Conservation (phyloP, 306 rosid genomes). For the Ochetophila trinervis region DNA sequence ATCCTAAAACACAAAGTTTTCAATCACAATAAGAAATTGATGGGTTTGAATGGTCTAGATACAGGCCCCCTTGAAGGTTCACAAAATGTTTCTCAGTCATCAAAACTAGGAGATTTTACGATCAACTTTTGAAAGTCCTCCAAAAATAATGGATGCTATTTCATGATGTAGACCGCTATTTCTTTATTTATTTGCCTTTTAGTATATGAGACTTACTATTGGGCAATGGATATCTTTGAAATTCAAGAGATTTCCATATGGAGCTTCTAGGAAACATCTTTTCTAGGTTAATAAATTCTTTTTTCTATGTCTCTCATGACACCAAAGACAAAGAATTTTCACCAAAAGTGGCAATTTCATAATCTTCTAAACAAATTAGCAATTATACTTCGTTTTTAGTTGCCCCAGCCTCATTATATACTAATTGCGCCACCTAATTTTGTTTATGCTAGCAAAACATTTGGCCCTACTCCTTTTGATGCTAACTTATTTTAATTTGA, state of each 20-base stretch:
- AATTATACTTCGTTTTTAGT: neutral
- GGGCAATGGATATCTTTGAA: slow-evolving; percentile 27
- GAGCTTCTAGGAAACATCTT: slow-evolving; percentile 49
- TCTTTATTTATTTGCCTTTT: neutral
- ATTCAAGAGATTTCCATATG: slow-evolving; percentile 23
- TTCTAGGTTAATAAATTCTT: slow-evolving; percentile 6
- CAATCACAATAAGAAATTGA: slow-evolving; percentile 32
- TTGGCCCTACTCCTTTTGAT: neutral
- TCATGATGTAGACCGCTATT: slow-evolving; percentile 34
- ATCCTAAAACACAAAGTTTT: slow-evolving; percentile 24
- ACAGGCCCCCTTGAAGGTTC: slow-evolving; percentile 55
- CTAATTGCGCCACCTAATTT: neutral
- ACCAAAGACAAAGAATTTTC: slow-evolving; percentile 19
- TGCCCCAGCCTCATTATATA: too few relatives aligned
- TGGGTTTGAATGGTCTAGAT: slow-evolving; percentile 54
- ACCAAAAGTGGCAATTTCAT: neutral
- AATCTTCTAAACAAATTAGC: neutral
- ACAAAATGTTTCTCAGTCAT: slow-evolving; percentile 33
- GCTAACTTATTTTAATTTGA: neutral
- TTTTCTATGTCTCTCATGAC: neutral
- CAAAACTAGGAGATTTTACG: slow-evolving; percentile 31
- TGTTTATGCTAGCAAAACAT: neutral
- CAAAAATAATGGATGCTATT: slow-evolving; percentile 52
- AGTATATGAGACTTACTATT: too few relatives aligned
- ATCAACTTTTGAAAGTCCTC: slow-evolving; percentile 51